Base-by-base conservation (phyloP, 2,329 filamentous ascomycete genomes). In the Pyrenochaeta sp. region DNA sequence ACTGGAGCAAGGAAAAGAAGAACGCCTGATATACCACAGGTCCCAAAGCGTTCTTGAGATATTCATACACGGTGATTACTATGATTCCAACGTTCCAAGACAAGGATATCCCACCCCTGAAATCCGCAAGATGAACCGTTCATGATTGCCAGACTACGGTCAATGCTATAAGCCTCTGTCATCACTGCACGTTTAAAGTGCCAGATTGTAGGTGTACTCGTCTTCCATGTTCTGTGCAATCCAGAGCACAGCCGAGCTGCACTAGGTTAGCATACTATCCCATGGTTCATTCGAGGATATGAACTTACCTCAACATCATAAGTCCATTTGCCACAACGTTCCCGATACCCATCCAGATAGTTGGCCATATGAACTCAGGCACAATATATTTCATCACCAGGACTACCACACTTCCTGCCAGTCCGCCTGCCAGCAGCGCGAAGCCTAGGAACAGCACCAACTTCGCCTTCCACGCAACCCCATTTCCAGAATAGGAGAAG, bases 151-250 rank as follows among this genome's bases (percentile, higher is more conserved):
- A 4, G 9, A 27, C 23, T 27, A 27, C 23, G 9, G 9, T 27
- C 23, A 27, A 27, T 9, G 4, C 23, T 27, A 27, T 27, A 4
- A 27, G n/a, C n/a, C 9, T 27, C 23, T 27, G 23, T 27, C 4
- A 27, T 27, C 23, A 9, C 41, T 9, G 15, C 18, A 12, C 37
- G 21, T 52, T 60, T 57, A 90, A 60, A 90, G 80, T 44, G 86
- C 85, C 57, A 90, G 76, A 66, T 86, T 89, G 74, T 90, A 90
- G 27, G 86, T 88, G 72, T 89, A 90, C 67, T 89, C 87, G 64
- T 90, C 87, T 72, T 90, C 87, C 77, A 90, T 88, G 67, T 89
- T 90, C 79, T 90, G 87, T 45, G 85, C 86, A 23, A 90, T 81
- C 87, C 87, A 90, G 30, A 90, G 81, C 32, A 89, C 84, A 43